Conservation (phyloP, 148 eudicot genomes). For the Persicaria tinctoria region DNA sequence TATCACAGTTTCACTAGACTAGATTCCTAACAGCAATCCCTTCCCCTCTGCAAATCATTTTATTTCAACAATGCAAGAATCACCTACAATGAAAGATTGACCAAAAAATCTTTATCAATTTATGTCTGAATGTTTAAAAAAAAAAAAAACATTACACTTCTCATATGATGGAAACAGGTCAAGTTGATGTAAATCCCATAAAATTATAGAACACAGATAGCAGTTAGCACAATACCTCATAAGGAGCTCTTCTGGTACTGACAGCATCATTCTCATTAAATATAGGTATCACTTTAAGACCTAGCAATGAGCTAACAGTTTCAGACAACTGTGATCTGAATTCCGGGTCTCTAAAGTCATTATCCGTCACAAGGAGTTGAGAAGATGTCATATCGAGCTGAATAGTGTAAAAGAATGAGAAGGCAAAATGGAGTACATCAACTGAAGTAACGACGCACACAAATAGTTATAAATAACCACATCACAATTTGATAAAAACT, state of each 20-base stretch:
- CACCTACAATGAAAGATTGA: not conserved
- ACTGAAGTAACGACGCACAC: not conserved
- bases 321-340: constrained; percentile 73
- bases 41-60: not conserved
- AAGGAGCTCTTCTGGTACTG: constrained; percentile 96
- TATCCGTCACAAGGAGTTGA: constrained; percentile 94
- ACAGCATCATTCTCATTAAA: constrained; percentile 96
- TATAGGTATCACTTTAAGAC: constrained; percentile 68
- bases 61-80: not conserved
- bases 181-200: no score
- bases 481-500: not conserved
- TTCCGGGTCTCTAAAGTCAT: constrained; percentile 76
- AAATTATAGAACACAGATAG: not conserved
- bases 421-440: constrained; percentile 12
- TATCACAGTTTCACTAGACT: no score
- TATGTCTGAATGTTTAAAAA: no score
- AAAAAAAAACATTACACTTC: not conserved
- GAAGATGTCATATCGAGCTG: constrained; percentile 94
- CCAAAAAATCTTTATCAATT: not conserved
- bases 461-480: not conserved
- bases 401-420: constrained; percentile 18
- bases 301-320: constrained; percentile 58
- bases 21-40: not conserved
- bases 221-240: constrained; percentile 54
- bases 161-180: not conserved